Conservation (phyloP, 768 basidiomycete genomes). For the Tulasnella sp. region DNA sequence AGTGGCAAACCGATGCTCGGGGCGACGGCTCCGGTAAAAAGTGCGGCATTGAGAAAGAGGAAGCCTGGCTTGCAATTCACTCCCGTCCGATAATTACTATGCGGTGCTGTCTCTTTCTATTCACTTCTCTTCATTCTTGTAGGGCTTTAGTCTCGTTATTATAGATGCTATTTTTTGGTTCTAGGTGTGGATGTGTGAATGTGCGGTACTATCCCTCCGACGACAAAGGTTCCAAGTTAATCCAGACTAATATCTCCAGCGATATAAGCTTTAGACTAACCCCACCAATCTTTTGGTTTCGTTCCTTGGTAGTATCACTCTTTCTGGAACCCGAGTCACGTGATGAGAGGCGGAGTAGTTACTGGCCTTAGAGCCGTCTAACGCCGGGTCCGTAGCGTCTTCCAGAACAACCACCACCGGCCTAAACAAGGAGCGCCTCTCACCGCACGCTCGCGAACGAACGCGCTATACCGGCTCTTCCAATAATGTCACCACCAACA, state of each 20-base stretch:
- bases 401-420: not conserved
- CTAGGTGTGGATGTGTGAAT: not conserved
- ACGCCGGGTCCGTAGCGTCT: not conserved
- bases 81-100: not conserved
- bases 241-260: not conserved
- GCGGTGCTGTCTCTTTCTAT: not conserved
- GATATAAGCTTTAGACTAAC: not conserved
- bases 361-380: not conserved
- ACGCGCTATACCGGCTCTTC: not conserved
- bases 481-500: not conserved
- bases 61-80: not conserved
- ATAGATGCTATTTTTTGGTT: not conserved
- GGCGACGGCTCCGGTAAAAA: not conserved
- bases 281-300: not conserved
- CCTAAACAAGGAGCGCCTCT: not conserved
- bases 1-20: not conserved
- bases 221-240: too few species aligned
- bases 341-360: not conserved
- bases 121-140: not conserved
- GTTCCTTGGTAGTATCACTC: too few species aligned
- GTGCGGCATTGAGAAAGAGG: not conserved
- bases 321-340: too few species aligned
- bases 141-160: not conserved
- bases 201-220: too few species aligned
- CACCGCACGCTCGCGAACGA: not conserved